Conservation (phyloP, 208 protist genomes). For the Angomonas ambiguus region DNA sequence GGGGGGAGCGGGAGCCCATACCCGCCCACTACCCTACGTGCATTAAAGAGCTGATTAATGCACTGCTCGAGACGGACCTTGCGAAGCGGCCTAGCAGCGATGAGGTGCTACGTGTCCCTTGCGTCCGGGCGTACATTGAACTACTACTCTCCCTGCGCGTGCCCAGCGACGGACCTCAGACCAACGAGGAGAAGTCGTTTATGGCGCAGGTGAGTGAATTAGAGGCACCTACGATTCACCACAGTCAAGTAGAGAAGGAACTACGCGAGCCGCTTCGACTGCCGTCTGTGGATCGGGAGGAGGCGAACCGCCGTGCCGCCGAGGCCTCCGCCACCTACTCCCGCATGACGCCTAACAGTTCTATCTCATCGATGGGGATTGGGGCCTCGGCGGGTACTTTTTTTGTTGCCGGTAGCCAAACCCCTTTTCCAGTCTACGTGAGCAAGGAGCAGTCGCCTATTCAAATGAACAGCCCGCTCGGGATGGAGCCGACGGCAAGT, state of each 20-base stretch:
- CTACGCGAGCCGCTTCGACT: conserved; percentile 22
- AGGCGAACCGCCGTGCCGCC: conserved; percentile 12
- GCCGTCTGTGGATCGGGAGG: conserved; percentile 44
- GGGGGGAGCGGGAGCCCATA: conserved; percentile 54
- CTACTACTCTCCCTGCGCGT: conserved; percentile 25
- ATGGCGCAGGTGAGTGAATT: conserved; percentile 29
- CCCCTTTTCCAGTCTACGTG: conserved; percentile 5
- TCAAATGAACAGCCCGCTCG: not conserved
- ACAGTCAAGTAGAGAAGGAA: conserved; percentile 23
- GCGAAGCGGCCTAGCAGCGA: conserved; percentile 52
- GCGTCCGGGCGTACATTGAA: conserved; percentile 46
- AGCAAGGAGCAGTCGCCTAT: not conserved
- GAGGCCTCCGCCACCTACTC: conserved; percentile 20
- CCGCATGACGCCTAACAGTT: conserved; percentile 14
- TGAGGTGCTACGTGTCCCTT: conserved; percentile 53
- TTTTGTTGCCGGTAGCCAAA: conserved; percentile 15
- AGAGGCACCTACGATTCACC: conserved; percentile 13
- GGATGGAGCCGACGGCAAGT: conserved; percentile 30
- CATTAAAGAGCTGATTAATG: conserved; percentile 50
- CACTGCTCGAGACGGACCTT: conserved; percentile 55
- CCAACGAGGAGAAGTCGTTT: conserved; percentile 27
- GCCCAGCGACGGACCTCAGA: conserved; percentile 20
- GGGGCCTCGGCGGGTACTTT: conserved; percentile 5
- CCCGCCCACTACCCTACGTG: conserved; percentile 59
- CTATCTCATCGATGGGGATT: conserved; percentile 15